Percentiles rank a stretch among this genome's conserved stretches.
Conservation (phyloP, 192 early-diverging fungal species). For the Gryganskiella cystojenkinii region DNA sequence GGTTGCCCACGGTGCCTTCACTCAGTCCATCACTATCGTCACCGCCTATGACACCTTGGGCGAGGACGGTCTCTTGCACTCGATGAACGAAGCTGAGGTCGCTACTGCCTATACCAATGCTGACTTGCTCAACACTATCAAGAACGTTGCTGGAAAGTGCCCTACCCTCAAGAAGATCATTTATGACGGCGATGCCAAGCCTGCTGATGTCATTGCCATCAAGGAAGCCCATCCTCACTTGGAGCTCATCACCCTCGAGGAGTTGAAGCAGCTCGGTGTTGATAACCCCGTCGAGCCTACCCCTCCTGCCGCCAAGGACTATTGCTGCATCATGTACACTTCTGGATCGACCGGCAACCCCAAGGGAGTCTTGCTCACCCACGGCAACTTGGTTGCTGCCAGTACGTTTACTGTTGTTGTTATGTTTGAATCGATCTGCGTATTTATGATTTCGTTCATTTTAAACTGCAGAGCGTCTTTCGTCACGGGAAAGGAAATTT, state of each 20-base stretch:
- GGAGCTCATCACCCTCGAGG: slow-evolving; percentile 72
- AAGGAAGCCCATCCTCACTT: slow-evolving; percentile 49
- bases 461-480: background rate
- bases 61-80: slow-evolving; percentile 83
- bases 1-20: slow-evolving; percentile 69
- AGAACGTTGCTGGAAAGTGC: slow-evolving; percentile 68
- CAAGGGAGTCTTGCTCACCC: slow-evolving; percentile 90
- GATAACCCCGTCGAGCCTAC: slow-evolving; percentile 68
- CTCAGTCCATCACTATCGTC: slow-evolving; percentile 78
- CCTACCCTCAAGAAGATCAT: slow-evolving; percentile 74
- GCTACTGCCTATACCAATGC: slow-evolving; percentile 77
- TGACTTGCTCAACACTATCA: slow-evolving; percentile 73
- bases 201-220: slow-evolving; percentile 59
- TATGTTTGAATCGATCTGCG: background rate
- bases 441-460: background rate
- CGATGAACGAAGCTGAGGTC: slow-evolving; percentile 85
- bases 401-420: slow-evolving; percentile 49
- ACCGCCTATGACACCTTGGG: slow-evolving; percentile 90
- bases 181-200: slow-evolving; percentile 73
- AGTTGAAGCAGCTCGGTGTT: slow-evolving; percentile 71
- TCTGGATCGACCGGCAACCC: slow-evolving; percentile 93
- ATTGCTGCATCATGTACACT: slow-evolving; percentile 90
- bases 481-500: background rate
- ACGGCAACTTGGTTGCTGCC: slow-evolving; percentile 85
- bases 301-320: slow-evolving; percentile 78